Conservation (phyloP, 2,329 filamentous ascomycete genomes). For the Diaporthe australafricana region DNA sequence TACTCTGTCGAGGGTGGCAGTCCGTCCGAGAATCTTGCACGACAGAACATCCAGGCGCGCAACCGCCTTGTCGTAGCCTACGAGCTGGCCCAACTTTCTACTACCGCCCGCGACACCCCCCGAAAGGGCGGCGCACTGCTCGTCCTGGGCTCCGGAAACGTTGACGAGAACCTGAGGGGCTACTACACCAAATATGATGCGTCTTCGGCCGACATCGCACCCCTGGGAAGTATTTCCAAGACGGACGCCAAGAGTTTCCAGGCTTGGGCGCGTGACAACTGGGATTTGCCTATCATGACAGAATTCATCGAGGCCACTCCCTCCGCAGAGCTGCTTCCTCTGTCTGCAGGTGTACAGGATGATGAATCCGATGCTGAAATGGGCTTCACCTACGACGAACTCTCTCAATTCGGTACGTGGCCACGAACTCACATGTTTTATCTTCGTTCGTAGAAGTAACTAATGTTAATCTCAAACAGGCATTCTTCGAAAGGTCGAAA, state of each 20-base stretch:
- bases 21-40: slow-evolving; percentile 67
- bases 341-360: slow-evolving; percentile 53
- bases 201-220: slow-evolving; percentile 66
- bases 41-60: slow-evolving; percentile 77
- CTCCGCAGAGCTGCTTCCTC: slow-evolving; percentile 62
- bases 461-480: not conserved
- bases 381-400: slow-evolving; percentile 56
- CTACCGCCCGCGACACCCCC: slow-evolving; percentile 65
- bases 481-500: slow-evolving; percentile 53
- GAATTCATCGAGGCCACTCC: slow-evolving; percentile 71
- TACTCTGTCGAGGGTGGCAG: slow-evolving; percentile 70
- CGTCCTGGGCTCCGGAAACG: slow-evolving; percentile 72
- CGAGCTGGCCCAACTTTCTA: slow-evolving; percentile 71
- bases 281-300: slow-evolving; percentile 70
- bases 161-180: slow-evolving; percentile 62
- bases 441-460: not conserved
- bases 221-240: slow-evolving; percentile 67
- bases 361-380: slow-evolving; percentile 55
- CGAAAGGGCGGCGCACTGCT: slow-evolving; percentile 67
- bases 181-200: slow-evolving; percentile 77
- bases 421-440: not conserved
- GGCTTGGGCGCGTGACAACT: slow-evolving; percentile 64
- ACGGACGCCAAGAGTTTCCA: slow-evolving; percentile 76
- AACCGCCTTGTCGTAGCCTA: slow-evolving; percentile 75
- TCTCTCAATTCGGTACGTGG: slow-evolving; percentile 50